phyloP scores from a whole-genome alignment of 352 stramenopile species.

The Blastocystis sp. region DNA sequence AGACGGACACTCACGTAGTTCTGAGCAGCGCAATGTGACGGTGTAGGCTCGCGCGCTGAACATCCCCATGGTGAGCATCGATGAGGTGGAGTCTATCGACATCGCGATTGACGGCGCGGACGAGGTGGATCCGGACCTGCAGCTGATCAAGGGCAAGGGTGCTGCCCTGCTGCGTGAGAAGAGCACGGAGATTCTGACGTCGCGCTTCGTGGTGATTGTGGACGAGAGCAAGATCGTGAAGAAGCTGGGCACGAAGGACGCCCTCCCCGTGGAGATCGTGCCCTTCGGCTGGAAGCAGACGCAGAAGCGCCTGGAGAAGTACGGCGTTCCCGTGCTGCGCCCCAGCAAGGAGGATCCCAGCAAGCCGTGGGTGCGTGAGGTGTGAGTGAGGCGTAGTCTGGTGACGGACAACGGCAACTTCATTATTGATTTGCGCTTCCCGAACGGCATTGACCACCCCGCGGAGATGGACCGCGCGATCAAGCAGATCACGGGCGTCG shows the following conservation, averaged over 20 bases:
- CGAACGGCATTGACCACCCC: conserved; percentile 24
- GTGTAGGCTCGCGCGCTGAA: conserved; percentile 64
- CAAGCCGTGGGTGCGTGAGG: neutral
- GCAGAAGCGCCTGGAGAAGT: conserved; percentile 15
- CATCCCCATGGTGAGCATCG: conserved; percentile 69
- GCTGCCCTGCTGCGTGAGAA: conserved; percentile 50
- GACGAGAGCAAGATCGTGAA: conserved; percentile 40
- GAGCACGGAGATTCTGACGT: conserved; percentile 41
- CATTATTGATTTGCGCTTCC: conserved; percentile 13
- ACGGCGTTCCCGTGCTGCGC: neutral
- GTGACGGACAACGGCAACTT: conserved; percentile 57
- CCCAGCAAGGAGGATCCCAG: neutral
- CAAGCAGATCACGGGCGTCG: conserved; percentile 19
- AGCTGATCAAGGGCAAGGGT: conserved; percentile 34
- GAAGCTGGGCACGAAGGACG: conserved; percentile 6
- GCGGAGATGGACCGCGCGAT: conserved; percentile 10
- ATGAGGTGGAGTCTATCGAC: conserved; percentile 67
- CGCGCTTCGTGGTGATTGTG: conserved; percentile 52
- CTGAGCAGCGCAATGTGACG: neutral
- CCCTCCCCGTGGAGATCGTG: conserved; percentile 29
- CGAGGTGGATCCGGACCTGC: conserved; percentile 65
- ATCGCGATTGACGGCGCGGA: conserved; percentile 71
- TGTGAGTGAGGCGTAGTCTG: neutral
- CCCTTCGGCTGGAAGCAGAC: conserved; percentile 40
- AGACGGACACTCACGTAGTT: conserved; percentile 34